Base-by-base conservation (phyloP, 306 rosid species). In the Quercus rubra region DNA sequence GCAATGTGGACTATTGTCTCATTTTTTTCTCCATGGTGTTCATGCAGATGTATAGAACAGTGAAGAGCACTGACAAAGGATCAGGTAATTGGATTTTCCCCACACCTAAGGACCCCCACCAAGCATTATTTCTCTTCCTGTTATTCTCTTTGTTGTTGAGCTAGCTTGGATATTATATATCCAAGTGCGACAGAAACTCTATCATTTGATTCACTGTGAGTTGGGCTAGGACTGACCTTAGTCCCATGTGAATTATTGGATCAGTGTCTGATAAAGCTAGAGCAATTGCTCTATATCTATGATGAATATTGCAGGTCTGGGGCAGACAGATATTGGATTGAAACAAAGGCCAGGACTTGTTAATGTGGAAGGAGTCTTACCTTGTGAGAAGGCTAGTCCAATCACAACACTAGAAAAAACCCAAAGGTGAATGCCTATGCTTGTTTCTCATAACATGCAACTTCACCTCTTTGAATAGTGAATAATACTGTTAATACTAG, bases 21-120 rank as follows among this genome's bases (percentile, higher is more conserved):
- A 46, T 80, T 69, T 84, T 74, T 84, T 63, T 57, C 18, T 54
- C 78, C 74, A 21, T 77, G 79, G 59, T 76, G 74, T 76, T 88
- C 86, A 82, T 94, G 96, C 98, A 94, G 98, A 94, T 94, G 98
- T 94, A 94, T 87, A 94, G 98, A 92, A 94, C 98, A 80, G 98
- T 94, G 94, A 94, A 90, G 93, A 86, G 92, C 89, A 90, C 97
- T 78, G 97, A 83, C 83, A 94, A 87, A 81, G 85, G 85, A 61
- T 67, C 91, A 84, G 98, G 97, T 92, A 94, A 87, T 77, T 81
- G 75, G 78, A 73, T 71, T 78, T 78, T 84, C 77, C 80, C 66
- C 17, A 6, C 80, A 82, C 9, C 78, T 21, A 77, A 77, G 49
- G 80, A 54, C 79, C 83, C 86, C 85, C 46, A 41, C 84, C 84